Conservation (phyloP, 179 eudicot genomes). For the Spinacia oleracea region DNA sequence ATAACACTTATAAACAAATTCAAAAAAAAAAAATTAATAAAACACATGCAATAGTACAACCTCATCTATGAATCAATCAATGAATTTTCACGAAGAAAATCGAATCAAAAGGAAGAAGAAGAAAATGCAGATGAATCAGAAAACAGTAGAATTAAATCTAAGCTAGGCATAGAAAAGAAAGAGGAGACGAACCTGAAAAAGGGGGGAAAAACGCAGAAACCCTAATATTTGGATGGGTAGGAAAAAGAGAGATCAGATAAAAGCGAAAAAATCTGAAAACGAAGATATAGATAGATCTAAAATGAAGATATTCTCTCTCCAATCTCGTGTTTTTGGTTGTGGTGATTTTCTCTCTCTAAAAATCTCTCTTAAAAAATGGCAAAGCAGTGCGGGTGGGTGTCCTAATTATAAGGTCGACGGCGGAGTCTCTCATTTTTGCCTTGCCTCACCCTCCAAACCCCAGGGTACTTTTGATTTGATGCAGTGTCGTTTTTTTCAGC, state of each 20-base stretch:
- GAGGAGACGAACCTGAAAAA: constrained; percentile 7
- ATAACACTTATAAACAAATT: neutral
- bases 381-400: constrained; percentile 13
- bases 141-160: constrained; percentile 7
- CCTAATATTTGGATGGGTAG: constrained; percentile 24
- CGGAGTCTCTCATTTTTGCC: constrained; percentile 8
- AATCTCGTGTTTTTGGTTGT: neutral
- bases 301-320: neutral
- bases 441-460: neutral
- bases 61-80: neutral
- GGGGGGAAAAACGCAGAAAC: constrained; percentile 21
- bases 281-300: constrained; percentile 38
- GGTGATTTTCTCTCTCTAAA: constrained; percentile 7
- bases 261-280: constrained; percentile 31
- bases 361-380: constrained; percentile 18
- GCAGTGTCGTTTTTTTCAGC: neutral
- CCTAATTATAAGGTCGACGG: constrained; percentile 26
- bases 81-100: neutral
- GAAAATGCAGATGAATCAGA: constrained; percentile 14
- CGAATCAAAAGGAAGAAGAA: constrained; percentile 9
- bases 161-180: neutral
- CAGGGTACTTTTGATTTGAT: neutral
- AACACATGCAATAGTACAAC: constrained; percentile 6
- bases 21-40: neutral
- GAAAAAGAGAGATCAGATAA: constrained; percentile 25